Percentiles rank a stretch among this genome's conserved stretches.
Conservation (phyloP, 208 protist species). For the Trypanosoma theileri region DNA sequence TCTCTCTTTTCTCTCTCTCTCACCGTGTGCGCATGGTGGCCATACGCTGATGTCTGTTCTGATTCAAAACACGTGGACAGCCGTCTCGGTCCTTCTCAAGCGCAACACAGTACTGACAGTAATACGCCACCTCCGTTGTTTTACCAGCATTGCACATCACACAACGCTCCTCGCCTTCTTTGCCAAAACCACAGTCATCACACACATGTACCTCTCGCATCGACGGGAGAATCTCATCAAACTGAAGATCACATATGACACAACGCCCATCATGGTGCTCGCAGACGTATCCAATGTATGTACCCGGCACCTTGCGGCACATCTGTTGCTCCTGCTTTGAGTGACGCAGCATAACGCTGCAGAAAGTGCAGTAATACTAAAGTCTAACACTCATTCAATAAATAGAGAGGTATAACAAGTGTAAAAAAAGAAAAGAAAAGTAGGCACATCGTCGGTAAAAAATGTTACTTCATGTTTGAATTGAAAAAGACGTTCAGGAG, state of each 20-base stretch:
- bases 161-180: constrained; percentile 77
- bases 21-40: constrained; percentile 37
- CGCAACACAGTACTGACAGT: constrained; percentile 82
- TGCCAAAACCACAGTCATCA: constrained; percentile 82
- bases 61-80: constrained; percentile 83
- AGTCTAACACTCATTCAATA: too few species aligned
- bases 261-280: constrained; percentile 87
- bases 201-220: constrained; percentile 85
- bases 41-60: constrained; percentile 71
- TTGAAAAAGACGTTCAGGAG: too few species aligned
- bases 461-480: too few species aligned
- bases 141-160: constrained; percentile 74
- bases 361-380: not conserved
- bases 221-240: constrained; percentile 65
- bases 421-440: too few species aligned
- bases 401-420: too few species aligned
- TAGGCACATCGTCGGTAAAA: too few species aligned
- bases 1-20: not conserved
- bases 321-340: constrained; percentile 82
- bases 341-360: constrained; percentile 67
- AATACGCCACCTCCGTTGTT: constrained; percentile 82
- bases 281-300: constrained; percentile 75
- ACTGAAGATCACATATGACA: constrained; percentile 85
- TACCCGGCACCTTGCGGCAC: constrained; percentile 85
- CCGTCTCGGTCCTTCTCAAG: constrained; percentile 90